Base-by-base conservation (phyloP, 805 yeast species). In the Torulaspora gathmanii region DNA sequence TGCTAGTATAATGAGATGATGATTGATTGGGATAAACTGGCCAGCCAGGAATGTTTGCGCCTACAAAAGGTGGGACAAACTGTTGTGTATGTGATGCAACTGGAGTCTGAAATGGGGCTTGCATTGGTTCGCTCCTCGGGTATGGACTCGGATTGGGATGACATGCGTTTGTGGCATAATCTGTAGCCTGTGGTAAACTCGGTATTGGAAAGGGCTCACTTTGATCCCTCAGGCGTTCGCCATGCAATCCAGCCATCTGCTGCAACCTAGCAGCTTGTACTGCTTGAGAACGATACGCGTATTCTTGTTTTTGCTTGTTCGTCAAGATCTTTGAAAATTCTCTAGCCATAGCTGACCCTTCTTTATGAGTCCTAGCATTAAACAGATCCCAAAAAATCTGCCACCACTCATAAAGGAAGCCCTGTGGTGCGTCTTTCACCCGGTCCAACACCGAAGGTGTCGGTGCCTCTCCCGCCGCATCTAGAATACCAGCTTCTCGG, bases 361-460 rank as follows among this genome's bases (percentile, higher is more conserved):
- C 83, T 47, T 81, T 70, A 51, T 77, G 80, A 33, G 86, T 80
- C 55, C 88, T 75, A 2, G 95, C 95, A 58, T 85, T 85, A 65
- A 83, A 86, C 23, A 88, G 82, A 61, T 89, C 96, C 96, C 96
- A 90, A 62, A 89, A 90, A 13, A 90, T 80, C 70, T 81, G 88
- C 96, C 96, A 89, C 97, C 97, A 89, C 63, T 90, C 97, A 57
- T 79, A 82, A 19, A 89, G 68, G 58, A 87, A 89, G 5, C 96
- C 93, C 55, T 83, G 86, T 0, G 95, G 93, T 2, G 95, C 83
- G 58, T 88, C 93, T 75, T 57, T 64, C 52, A 47, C 70, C 54
- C 62, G 62, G 12, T 37, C 37, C 11, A 40, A n/a, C 8, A 47
- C 52, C 61, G 34, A 23, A 9, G 44, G 38, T 6, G 30, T 15